Percentiles rank a stretch among this genome's conserved stretches.
phyloP scores from a whole-genome alignment of 371 early-diverging fungal species.

The Rhizopus stolonifer region DNA sequence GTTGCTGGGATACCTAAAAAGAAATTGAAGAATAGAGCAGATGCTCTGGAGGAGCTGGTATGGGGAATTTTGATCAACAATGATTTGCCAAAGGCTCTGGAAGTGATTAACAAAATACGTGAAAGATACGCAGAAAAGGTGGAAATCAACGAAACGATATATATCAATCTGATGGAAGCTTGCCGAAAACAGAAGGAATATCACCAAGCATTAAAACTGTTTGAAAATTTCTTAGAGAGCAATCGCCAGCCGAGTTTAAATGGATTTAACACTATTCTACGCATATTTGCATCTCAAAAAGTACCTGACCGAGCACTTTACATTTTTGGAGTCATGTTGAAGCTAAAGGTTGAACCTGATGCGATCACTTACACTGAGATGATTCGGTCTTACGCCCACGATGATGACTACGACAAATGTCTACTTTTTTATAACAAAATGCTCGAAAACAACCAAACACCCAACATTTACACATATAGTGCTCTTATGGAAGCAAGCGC shows the following conservation, averaged over 20 bases:
- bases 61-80: conserved; percentile 18
- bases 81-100: conserved; percentile 17
- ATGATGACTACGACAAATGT: conserved; percentile 20
- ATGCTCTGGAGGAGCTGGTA: conserved; percentile 30
- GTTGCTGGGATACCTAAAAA: conserved; percentile 18
- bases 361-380: conserved; percentile 46
- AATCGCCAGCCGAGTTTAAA: conserved; percentile 31
- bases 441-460: conserved; percentile 32
- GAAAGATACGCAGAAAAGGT: conserved; percentile 1
- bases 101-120: conserved; percentile 13
- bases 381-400: conserved; percentile 38
- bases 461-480: conserved; percentile 53
- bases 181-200: conserved; percentile 22
- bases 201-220: conserved; percentile 33
- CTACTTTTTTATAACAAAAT: conserved; percentile 46
- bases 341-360: conserved; percentile 43
- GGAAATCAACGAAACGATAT: conserved; percentile 23
- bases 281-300: conserved; percentile 45
- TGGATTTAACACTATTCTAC: conserved; percentile 49
- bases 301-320: conserved; percentile 33
- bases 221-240: conserved; percentile 42
- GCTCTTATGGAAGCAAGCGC: conserved; percentile 48
- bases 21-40: conserved; percentile 14
- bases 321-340: conserved; percentile 39
- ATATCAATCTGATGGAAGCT: conserved; percentile 33